Conservation (phyloP, 1,284 basidiomycete genomes). For the Xerocomus nothofagi region DNA sequence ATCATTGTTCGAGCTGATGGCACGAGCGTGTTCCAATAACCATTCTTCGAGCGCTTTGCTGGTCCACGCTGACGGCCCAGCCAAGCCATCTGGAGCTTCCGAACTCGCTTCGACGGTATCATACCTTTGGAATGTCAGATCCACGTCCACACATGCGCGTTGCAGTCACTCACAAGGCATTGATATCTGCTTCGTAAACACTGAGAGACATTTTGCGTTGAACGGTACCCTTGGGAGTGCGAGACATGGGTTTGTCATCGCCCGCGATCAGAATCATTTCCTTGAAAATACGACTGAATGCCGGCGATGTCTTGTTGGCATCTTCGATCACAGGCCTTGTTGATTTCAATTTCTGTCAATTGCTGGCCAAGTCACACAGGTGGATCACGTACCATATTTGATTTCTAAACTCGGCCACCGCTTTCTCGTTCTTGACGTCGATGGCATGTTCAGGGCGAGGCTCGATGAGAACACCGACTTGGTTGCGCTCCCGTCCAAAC, state of each 20-base stretch:
- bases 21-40: constrained; percentile 29
- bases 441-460: constrained; percentile 25
- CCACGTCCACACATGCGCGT: background rate
- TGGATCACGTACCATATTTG: constrained; percentile 38
- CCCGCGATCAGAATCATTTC: constrained; percentile 30
- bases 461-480: constrained; percentile 44
- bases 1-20: constrained; percentile 20
- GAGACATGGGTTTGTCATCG: constrained; percentile 21
- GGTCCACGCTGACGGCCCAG: constrained; percentile 27
- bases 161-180: constrained; percentile 22
- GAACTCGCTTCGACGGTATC: constrained; percentile 28
- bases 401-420: constrained; percentile 36
- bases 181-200: constrained; percentile 28
- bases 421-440: constrained; percentile 29
- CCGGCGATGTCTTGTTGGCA: constrained; percentile 28
- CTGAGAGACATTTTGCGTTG: constrained; percentile 23
- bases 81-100: constrained; percentile 8
- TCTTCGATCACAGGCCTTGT: constrained; percentile 28
- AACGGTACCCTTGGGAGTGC: constrained; percentile 29
- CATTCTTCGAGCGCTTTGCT: constrained; percentile 25
- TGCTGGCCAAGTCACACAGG: background rate
- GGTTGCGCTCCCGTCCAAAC: constrained; percentile 41
- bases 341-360: constrained; percentile 4
- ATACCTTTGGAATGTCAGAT: constrained; percentile 21
- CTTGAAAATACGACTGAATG: constrained; percentile 34